Evolutionary conservation across 805 yeast species (phyloP).

Genomic region (Ogataea saltuana): DNA sequence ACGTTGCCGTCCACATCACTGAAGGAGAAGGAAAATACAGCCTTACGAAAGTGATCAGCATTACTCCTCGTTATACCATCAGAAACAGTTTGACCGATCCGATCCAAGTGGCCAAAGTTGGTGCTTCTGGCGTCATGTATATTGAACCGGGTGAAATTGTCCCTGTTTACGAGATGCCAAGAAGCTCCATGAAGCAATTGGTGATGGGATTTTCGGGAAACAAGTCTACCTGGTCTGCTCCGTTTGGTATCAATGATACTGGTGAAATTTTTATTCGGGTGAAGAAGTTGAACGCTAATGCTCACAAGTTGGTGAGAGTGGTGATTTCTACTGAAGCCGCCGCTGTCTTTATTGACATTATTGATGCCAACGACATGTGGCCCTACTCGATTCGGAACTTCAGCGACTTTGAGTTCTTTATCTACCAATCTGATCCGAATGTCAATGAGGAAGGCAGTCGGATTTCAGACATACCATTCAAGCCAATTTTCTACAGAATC

Average conservation of each 20-base stretch:
- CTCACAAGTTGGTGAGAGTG: constrained; percentile 69
- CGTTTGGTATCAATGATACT: constrained; percentile 79
- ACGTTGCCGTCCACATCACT: constrained; percentile 69
- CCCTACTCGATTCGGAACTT: constrained; percentile 91
- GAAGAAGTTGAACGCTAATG: constrained; percentile 53
- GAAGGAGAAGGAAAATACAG: constrained; percentile 88
- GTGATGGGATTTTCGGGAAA: constrained; percentile 57
- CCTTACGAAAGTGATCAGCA: constrained; percentile 71
- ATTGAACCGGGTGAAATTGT: constrained; percentile 47
- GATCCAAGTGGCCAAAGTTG: constrained; percentile 65
- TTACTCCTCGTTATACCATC: constrained; percentile 81
- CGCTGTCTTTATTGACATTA: constrained; percentile 72
- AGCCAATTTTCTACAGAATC: constrained; percentile 75
- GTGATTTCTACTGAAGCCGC: constrained; percentile 80
- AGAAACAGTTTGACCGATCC: constrained; percentile 59
- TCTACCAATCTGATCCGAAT: constrained; percentile 83
- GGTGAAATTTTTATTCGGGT: constrained; percentile 81
- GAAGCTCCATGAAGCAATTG: constrained; percentile 58
- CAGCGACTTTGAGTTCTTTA: constrained; percentile 79
- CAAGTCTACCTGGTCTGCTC: constrained; percentile 77
- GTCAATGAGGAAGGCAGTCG: constrained; percentile 65
- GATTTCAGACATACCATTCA: constrained; percentile 56
- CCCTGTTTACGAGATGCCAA: constrained; percentile 67
- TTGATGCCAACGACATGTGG: constrained; percentile 78
- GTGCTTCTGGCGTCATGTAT: constrained; percentile 52